These are phyloP conservation scores for Aphanocladium album DNA, from an alignment of 2,329 filamentous ascomycete genomes.

Conservation along the genomic window DNA sequence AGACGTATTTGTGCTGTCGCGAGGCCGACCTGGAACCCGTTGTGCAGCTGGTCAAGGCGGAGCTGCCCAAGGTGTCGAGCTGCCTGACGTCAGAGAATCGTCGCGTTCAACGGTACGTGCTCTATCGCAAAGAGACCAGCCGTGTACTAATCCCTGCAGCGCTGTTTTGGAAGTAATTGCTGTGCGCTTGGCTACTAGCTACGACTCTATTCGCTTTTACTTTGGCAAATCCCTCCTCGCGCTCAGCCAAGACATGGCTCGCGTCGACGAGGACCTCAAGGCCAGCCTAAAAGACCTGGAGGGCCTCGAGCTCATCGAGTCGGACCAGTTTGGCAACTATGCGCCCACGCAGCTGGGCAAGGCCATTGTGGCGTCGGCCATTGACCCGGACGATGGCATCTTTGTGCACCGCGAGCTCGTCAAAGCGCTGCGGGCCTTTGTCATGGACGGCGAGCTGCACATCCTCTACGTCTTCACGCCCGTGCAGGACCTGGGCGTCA, in stretches of 20 bases:
- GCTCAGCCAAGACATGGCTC: conserved; percentile 45
- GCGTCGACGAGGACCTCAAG: conserved; percentile 51
- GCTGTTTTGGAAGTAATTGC: conserved; percentile 67
- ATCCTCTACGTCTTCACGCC: conserved; percentile 74
- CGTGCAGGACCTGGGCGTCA: conserved; percentile 51
- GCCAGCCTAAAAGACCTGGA: conserved; percentile 55
- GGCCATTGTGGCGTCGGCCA: conserved; percentile 66
- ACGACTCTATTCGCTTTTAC: conserved; percentile 62
- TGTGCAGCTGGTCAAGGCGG: conserved; percentile 64
- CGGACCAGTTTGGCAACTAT: conserved; percentile 47
- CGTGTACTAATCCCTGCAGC: conserved; percentile 33
- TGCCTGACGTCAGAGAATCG: conserved; percentile 62
- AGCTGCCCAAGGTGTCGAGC: conserved; percentile 65
- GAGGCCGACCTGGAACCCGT: conserved; percentile 64
- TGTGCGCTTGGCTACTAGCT: conserved; percentile 61
- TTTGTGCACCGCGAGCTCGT: conserved; percentile 67
- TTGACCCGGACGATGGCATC: conserved; percentile 69
- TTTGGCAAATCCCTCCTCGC: conserved; percentile 62
- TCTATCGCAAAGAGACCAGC: not conserved
- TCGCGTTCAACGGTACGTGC: conserved; percentile 57
- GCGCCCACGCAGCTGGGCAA: conserved; percentile 60
- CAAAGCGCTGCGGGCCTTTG: conserved; percentile 64
- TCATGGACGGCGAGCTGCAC: conserved; percentile 78
- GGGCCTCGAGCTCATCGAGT: conserved; percentile 48
- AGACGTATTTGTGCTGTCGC: conserved; percentile 72